Conservation (phyloP, 2,329 filamentous ascomycete genomes). For the Aspergillus sp. region DNA sequence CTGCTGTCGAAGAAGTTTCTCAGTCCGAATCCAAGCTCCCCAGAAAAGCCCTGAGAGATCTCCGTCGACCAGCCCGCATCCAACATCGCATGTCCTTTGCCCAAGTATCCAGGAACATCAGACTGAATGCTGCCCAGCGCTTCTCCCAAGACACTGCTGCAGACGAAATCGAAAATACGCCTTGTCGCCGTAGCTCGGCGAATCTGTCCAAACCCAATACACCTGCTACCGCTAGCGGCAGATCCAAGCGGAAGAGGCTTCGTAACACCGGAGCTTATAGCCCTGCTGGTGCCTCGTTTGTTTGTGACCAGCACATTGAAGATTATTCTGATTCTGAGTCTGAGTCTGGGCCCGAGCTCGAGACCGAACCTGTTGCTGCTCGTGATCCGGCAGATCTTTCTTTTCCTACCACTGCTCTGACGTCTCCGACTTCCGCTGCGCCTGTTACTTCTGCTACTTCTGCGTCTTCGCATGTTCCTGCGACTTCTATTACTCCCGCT, state of each 20-base stretch:
- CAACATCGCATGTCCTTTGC: not conserved
- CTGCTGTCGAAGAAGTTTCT: no score
- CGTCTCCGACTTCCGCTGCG: not conserved
- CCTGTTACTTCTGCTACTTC: no score
- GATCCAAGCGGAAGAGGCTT: not conserved
- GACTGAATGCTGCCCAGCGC: no score
- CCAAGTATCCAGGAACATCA: no score
- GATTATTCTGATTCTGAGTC: not conserved
- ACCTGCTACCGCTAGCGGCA: not conserved
- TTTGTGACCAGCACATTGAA: not conserved
- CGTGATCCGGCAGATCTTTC: not conserved
- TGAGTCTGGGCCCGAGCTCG: not conserved
- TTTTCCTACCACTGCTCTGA: not conserved
- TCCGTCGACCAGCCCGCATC: not conserved
- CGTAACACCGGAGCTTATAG: no score
- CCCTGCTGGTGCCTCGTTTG: no score
- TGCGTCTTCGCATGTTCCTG: no score
- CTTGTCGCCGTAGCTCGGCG: not conserved
- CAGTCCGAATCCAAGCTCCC: not conserved
- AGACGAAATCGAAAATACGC: slow-evolving; percentile 1
- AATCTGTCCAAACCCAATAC: not conserved
- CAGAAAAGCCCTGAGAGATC: no score
- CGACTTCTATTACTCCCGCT: no score
- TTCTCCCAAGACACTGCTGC: not conserved
- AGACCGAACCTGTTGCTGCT: not conserved